Base-by-base conservation (phyloP, 257 asterid genomes). In the Pogostemon cablin region DNA sequence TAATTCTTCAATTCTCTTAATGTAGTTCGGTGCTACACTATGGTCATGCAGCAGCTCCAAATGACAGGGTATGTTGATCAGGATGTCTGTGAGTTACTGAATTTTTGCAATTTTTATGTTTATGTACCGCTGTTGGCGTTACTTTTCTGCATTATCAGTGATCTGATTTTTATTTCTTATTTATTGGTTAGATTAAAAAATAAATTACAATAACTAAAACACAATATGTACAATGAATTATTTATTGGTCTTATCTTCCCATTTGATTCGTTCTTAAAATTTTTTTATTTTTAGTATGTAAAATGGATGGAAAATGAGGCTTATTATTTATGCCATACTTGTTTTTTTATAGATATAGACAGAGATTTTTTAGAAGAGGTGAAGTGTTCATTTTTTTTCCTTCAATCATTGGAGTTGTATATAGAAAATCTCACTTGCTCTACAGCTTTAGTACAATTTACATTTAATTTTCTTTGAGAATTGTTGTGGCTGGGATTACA, bases 11-110 rank as follows among this genome's bases (percentile, higher is more conserved):
- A 17, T 68, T 55, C 49, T 68, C 52, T 35, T 60, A 47, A 75
- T 74, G 69, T 88, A 91, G 99, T 82, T 79, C 97, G 57, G 91
- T 91, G 67, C 96, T 93, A 77, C 99, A 93, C 82, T 93, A 93
- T 80, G 99, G 99, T 66, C 99, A 91, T 81, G 96, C 98, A 67
- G 99, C 96, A 61, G 99, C 99, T 72, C 97, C 99, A 62, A 93
- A 93, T 80, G 97, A 91, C 80, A 89, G 77, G 91, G 99, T 91
- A 89, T 68, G 82, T 66, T 77, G 62, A 71, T 63, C 44, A 20
- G 66, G 67, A 55, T 71, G 41, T 32, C 12, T 61, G 75, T 65
- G 65, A 20, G 25, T 20, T 20, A 20, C 25, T 65, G 41, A 62
- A 72, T 71, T 65, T 43, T 68, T 44, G 17, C 54, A 11, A 35